phyloP scores from a whole-genome alignment of 2,329 filamentous ascomycete species.

The Botrytis fragariae region DNA sequence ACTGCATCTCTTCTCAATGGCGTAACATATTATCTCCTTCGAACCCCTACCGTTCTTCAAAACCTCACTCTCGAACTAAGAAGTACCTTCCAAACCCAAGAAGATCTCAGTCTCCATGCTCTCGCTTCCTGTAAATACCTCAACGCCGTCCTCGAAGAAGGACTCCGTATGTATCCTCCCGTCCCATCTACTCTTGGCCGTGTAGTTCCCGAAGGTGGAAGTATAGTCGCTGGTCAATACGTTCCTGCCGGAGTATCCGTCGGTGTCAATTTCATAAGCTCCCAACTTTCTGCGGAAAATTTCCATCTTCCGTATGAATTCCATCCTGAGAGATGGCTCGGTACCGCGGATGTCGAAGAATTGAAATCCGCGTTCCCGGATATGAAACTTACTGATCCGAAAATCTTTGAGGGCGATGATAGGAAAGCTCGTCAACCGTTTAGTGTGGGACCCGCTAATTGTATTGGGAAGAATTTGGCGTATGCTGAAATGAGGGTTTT shows the following conservation, averaged over 20 bases:
- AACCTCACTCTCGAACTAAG: conserved; percentile 45
- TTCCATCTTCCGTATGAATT: conserved; percentile 3
- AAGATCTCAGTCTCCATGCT: conserved; percentile 23
- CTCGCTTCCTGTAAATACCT: conserved; percentile 20
- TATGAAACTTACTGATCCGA: not conserved
- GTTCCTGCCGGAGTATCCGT: not conserved
- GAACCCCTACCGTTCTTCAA: conserved; percentile 39
- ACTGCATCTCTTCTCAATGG: conserved; percentile 38
- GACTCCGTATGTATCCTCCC: conserved; percentile 25
- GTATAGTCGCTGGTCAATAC: not conserved
- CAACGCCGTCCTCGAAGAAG: conserved; percentile 23
- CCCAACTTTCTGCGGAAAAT: not conserved
- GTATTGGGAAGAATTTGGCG: conserved; percentile 20
- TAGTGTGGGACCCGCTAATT: conserved; percentile 10
- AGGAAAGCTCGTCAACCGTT: conserved; percentile 14
- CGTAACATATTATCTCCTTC: conserved; percentile 51
- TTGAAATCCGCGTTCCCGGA: not conserved
- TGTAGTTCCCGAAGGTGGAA: not conserved
- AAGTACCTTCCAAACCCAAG: conserved; percentile 39
- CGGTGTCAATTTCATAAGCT: not conserved
- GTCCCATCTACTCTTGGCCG: conserved; percentile 9
- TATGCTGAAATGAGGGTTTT: conserved; percentile 20
- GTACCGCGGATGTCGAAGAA: not conserved
- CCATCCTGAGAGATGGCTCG: conserved; percentile 16
- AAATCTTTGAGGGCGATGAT: not conserved